Evolutionary conservation across 202 grass and related monocot species (phyloP), one percentile per base, ranked within the genome.

Genomic region (Brachypodium distachyon): DNA sequence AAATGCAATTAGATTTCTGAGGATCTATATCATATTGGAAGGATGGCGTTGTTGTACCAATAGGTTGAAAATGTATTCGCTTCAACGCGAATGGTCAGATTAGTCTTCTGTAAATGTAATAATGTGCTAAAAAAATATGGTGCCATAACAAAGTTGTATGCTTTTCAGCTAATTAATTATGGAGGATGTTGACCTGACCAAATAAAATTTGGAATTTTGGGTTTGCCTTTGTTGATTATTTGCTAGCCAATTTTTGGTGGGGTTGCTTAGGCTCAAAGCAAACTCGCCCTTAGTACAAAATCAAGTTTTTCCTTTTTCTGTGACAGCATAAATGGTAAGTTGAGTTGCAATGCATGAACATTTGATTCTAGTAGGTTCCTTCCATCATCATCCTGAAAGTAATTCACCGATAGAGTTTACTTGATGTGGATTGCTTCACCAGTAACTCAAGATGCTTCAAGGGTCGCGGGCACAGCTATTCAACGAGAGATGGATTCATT

Each of bases 41-140:
- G 6, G 6, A 79, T 61, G 50, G 73, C 26, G 16, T 71, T 82
- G 33, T 72, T 70, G 48, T 78, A 72, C 48, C 41, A 73, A 66
- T 37, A 65, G 52, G 46, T 16, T 64, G 72, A n/a, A 13, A 29
- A 13, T 76, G 78, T 43, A 70, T 61, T 74, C 7, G 9, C 55
- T 38, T 22, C 9, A 10, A 21, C 51, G 32, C 77, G 64, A 47
- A 70, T 33, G 18, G 27, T 39, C 63, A 46, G 6, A 33, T 46
- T 31, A 78, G 34, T 85, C 17, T 19, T 58, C 44, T 18, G 10
- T 23, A 56, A 56, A n/a, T 63, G 54, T 47, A 47, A 62, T 36
- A 76, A 59, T 59, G 57, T 2, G 16, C 7, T 26, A 11, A 66
- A 67, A 7, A 73, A 27, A 42, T 39, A 70, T 4, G 18, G 21